Conservation (phyloP, 2,329 filamentous ascomycete species). For the Decorospora gaudefroyi region DNA sequence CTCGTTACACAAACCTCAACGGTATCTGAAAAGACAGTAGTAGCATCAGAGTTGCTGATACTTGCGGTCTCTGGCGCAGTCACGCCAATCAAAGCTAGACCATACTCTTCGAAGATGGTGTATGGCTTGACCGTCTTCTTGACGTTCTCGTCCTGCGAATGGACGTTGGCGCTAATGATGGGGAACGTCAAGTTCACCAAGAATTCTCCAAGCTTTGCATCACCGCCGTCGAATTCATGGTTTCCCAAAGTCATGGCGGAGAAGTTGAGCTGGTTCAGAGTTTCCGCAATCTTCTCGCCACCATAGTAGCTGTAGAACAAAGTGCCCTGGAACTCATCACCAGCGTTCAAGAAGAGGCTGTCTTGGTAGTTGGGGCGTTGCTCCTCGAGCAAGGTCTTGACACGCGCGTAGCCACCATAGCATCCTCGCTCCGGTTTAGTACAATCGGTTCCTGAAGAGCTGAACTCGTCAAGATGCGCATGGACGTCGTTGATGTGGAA, state of each 20-base stretch:
- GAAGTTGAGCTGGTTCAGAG: conserved; percentile 67
- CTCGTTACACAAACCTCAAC: conserved; percentile 42
- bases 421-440: conserved; percentile 61
- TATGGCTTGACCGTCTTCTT: conserved; percentile 69
- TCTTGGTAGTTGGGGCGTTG: conserved; percentile 63
- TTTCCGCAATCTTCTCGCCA: conserved; percentile 70
- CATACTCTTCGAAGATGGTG: conserved; percentile 65
- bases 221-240: conserved; percentile 65
- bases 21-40: conserved; percentile 63
- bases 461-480: conserved; percentile 67
- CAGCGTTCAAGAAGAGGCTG: conserved; percentile 66
- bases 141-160: conserved; percentile 62
- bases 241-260: conserved; percentile 63
- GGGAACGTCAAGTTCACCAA: conserved; percentile 68
- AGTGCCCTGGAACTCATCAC: conserved; percentile 72
- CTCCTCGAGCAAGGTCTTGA: conserved; percentile 64
- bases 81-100: conserved; percentile 66
- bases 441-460: conserved; percentile 65
- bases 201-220: conserved; percentile 65
- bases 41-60: conserved; percentile 63
- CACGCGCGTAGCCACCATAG: conserved; percentile 67
- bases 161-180: conserved; percentile 65
- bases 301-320: conserved; percentile 70
- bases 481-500: conserved; percentile 74
- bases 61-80: conserved; percentile 63